Evolutionary conservation across 305 asterid genomes (phyloP), one percentile per base, ranked within the genome.

Genomic region (Fraxinus angustifolia): DNA sequence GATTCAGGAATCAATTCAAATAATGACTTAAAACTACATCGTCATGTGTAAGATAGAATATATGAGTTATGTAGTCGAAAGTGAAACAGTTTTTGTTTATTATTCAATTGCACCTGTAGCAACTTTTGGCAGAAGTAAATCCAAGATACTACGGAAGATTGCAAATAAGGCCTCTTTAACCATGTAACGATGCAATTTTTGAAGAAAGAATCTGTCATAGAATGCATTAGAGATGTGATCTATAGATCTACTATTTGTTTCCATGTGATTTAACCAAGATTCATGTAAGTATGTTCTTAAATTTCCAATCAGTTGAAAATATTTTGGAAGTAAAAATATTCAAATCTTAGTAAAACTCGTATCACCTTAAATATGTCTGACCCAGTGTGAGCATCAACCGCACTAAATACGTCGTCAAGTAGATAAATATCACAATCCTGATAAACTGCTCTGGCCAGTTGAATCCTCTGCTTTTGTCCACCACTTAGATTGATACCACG

Each of bases 371-470:
- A 96, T 86, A 96, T 93, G 28, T 94, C 97, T 0, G 99, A 92
- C 30, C 99, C 99, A 7, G 97, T 95, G 84, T 95, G 99, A 78
- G 99, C 99, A 90, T 95, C 99, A 21, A 95, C 99, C 0, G 99
- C 99, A 67, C 98, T 93, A 81, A 95, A 95, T 10, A 94, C 97
- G 81, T 96, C 98, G 76, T 96, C 99, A 2, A 96, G 97, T 38
- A 96, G 89, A 85, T 94, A 96, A 53, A 94, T 88, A 82, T 96
- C 99, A 33, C 93, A 89, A 77, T 96, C 97, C 80, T 96, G 99
- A 88, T 94, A 96, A 71, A 94, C 98, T 4, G 99, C 98, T 86
- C 99, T 86, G 0, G 99, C 99, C 30, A 96, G 98, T 70, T 96
- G 99, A 83, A 96, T 89, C 26, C 98, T 78, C 88, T 96, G 99